A percentile compares a stretch with the other conserved stretches of the same genome.
Conservation (phyloP, 176 grass and related monocot species). For the Oryza longistaminata region DNA sequence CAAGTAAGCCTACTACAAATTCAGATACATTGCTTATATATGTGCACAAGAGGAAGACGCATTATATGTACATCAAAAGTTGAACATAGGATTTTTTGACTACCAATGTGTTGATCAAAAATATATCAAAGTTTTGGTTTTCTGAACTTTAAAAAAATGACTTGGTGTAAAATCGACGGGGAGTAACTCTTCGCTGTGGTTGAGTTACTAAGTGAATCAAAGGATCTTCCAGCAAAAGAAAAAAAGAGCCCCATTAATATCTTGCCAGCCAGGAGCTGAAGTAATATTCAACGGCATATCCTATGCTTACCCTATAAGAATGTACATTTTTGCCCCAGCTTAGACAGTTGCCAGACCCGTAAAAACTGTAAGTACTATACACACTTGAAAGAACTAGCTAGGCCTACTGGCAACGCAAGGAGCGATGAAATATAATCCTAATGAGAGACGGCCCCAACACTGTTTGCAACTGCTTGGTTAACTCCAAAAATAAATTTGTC, state of each 20-base stretch:
- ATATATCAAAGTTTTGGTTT: neutral
- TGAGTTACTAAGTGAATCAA: no score
- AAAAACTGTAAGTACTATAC: slow-evolving; percentile 20
- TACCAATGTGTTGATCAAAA: neutral
- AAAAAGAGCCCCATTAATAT: neutral
- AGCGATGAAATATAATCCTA: slow-evolving; percentile 82
- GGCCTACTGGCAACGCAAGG: slow-evolving; percentile 50
- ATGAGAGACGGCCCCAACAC: slow-evolving; percentile 65
- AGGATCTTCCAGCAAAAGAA: neutral
- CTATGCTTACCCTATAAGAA: slow-evolving; percentile 28
- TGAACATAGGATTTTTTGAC: no score
- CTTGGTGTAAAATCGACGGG: neutral
- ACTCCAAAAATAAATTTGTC: slow-evolving; percentile 70
- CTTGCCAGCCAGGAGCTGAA: slow-evolving; percentile 3
- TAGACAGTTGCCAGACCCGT: neutral
- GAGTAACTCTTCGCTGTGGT: no score
- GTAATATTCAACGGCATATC: slow-evolving; percentile 23
- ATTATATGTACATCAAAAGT: no score
- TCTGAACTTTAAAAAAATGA: neutral
- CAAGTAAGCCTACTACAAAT: no score
- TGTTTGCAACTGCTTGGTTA: slow-evolving; percentile 88
- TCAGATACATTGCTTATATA: no score
- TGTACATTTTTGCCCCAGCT: slow-evolving; percentile 50
- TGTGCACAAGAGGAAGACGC: no score
- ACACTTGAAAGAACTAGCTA: slow-evolving; percentile 28